A percentile compares a stretch with the other conserved stretches of the same genome.
Evolutionary conservation across 768 basidiomycete species (phyloP).

Genomic region (Boletus fagicola): DNA sequence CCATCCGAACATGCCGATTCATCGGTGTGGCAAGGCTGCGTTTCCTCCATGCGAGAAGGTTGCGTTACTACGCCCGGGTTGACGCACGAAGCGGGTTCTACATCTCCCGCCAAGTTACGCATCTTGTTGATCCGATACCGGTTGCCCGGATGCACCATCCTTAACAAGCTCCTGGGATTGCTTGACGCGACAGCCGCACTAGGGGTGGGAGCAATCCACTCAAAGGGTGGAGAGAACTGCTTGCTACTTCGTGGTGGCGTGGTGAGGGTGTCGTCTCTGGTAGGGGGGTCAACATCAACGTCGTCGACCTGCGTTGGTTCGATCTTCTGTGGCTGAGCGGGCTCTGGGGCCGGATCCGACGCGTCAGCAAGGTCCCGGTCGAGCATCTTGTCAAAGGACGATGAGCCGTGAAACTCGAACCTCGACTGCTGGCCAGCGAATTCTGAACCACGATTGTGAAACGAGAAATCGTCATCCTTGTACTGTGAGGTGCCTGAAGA

Average conservation of each 20-base stretch:
- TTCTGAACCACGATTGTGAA: slow-evolving; percentile 10
- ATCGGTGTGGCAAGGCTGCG: slow-evolving; percentile 7
- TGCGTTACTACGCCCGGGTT: slow-evolving; percentile 14
- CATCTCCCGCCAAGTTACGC: slow-evolving; percentile 21
- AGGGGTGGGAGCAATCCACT: slow-evolving; percentile 22
- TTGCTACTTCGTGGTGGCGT: slow-evolving; percentile 1
- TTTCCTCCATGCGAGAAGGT: slow-evolving; percentile 20
- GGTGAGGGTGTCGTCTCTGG: neutral
- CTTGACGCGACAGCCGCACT: slow-evolving; percentile 20
- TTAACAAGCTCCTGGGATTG: slow-evolving; percentile 31
- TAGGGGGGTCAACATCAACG: slow-evolving; percentile 5
- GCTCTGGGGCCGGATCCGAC: slow-evolving; percentile 25
- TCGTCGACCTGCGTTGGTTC: slow-evolving; percentile 6
- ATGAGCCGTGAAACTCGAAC: slow-evolving; percentile 40
- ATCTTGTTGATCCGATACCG: slow-evolving; percentile 29
- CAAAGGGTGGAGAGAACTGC: slow-evolving; percentile 15
- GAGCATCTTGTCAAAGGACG: slow-evolving; percentile 41
- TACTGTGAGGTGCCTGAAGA: slow-evolving; percentile 19
- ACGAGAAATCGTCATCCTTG: slow-evolving; percentile 9
- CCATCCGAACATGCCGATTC: neutral
- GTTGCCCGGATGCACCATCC: slow-evolving; percentile 36
- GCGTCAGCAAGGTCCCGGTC: slow-evolving; percentile 32
- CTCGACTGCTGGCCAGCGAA: slow-evolving; percentile 25
- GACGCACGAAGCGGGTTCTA: slow-evolving; percentile 18
- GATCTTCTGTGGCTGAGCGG: slow-evolving; percentile 10